Conservation (phyloP, 2,329 filamentous ascomycete genomes). For the Verticillium tricorpus region DNA sequence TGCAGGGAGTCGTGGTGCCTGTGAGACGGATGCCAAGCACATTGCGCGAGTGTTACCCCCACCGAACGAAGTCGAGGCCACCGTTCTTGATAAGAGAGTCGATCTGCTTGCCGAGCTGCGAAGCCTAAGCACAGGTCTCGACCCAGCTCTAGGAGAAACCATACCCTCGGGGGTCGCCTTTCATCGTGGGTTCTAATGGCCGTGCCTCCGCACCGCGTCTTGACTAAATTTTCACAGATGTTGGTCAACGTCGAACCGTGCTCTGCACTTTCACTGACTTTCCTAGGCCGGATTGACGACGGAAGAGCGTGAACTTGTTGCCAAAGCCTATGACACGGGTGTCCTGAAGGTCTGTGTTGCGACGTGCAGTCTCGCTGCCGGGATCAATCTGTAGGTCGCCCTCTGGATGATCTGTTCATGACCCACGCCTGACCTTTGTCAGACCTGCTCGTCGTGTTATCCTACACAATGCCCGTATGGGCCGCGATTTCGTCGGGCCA, state of each 20-base stretch:
- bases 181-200: conserved; percentile 52
- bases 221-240: conserved; percentile 25
- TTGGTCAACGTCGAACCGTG: conserved; percentile 16
- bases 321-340: conserved; percentile 65
- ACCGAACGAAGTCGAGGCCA: conserved; percentile 36
- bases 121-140: conserved; percentile 61
- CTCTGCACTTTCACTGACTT: conserved; percentile 15
- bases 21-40: conserved; percentile 63
- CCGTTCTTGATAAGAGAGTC: conserved; percentile 51
- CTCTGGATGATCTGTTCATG: neutral
- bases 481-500: conserved; percentile 69
- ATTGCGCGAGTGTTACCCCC: conserved; percentile 64
- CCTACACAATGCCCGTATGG: conserved; percentile 71
- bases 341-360: conserved; percentile 67
- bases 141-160: conserved; percentile 60
- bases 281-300: conserved; percentile 62
- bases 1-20: conserved; percentile 62
- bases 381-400: conserved; percentile 60
- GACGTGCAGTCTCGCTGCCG: conserved; percentile 75
- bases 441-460: conserved; percentile 67
- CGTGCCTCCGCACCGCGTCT: too few relatives aligned
- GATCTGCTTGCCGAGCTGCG: conserved; percentile 64
- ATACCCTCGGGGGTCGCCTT: conserved; percentile 67
- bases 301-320: conserved; percentile 70
- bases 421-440: conserved; percentile 9